Percentiles rank a stretch among this genome's conserved stretches.
phyloP scores from a whole-genome alignment of 495 filamentous ascomycete species.

The Jackrogersella minutella region DNA sequence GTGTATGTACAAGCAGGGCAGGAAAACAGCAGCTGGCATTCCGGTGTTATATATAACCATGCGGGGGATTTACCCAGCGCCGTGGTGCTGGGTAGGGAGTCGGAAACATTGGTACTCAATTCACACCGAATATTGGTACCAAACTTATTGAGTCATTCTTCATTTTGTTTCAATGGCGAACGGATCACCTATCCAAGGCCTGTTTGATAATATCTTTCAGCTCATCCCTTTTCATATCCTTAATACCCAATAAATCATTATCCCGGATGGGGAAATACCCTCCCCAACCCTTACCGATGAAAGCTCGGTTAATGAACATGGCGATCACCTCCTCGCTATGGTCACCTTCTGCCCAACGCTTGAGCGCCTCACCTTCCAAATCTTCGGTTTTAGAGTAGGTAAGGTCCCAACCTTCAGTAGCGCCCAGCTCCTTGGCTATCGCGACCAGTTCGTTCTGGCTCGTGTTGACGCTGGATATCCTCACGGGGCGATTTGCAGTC shows the following conservation, averaged over 20 bases:
- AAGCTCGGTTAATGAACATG: slow-evolving; percentile 40
- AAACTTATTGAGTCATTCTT: slow-evolving; percentile 9
- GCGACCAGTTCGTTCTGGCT: slow-evolving; percentile 38
- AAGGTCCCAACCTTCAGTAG: slow-evolving; percentile 31
- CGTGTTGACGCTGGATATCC: slow-evolving; percentile 37
- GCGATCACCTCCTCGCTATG: slow-evolving; percentile 43
- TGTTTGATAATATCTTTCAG: slow-evolving; percentile 36
- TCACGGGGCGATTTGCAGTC: slow-evolving; percentile 38
- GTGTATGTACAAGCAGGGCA: slow-evolving; percentile 15
- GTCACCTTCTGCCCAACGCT: slow-evolving; percentile 38
- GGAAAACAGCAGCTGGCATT: neutral
- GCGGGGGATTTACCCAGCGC: slow-evolving; percentile 16
- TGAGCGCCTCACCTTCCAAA: slow-evolving; percentile 30
- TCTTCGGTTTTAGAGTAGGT: slow-evolving; percentile 37
- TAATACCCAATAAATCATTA: slow-evolving; percentile 37
- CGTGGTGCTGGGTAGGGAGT: slow-evolving; percentile 20
- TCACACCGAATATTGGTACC: slow-evolving; percentile 13
- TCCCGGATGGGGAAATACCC: slow-evolving; percentile 38
- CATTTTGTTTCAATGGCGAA: slow-evolving; percentile 2
- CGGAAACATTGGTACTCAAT: slow-evolving; percentile 7
- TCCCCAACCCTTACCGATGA: slow-evolving; percentile 40
- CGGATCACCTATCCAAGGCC: slow-evolving; percentile 31
- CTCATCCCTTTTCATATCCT: slow-evolving; percentile 30
- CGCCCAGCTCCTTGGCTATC: slow-evolving; percentile 38
- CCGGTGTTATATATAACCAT: slow-evolving; percentile 13